phyloP scores from a whole-genome alignment of 1,139 yeast species.

The Kodamaea alishanica region DNA sequence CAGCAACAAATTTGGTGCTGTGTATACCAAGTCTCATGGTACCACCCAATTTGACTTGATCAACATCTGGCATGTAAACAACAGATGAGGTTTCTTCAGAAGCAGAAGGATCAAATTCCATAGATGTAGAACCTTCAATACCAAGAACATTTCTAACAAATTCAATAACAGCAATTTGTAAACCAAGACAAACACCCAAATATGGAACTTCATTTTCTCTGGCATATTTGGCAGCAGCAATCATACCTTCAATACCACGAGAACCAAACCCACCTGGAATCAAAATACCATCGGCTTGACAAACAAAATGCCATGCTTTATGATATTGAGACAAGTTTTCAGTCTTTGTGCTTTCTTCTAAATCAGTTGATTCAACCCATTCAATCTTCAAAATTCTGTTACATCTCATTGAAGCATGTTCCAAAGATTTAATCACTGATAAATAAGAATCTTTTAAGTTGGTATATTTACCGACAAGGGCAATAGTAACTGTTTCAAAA shows the following conservation, averaged over 20 bases:
- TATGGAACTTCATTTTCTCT: conserved; percentile 92
- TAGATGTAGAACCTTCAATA: conserved; percentile 65
- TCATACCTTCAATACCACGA: conserved; percentile 98
- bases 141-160: conserved; percentile 82
- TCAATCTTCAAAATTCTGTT: conserved; percentile 77
- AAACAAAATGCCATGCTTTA: conserved; percentile 91
- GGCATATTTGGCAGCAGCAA: conserved; percentile 95
- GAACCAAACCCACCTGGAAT: conserved; percentile 99
- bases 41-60: conserved; percentile 94
- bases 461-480: conserved; percentile 95
- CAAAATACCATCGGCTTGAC: conserved; percentile 93
- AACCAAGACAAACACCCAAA: conserved; percentile 95
- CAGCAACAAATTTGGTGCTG: conserved; percentile 74
- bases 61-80: conserved; percentile 98
- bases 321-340: conserved; percentile 75
- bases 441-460: conserved; percentile 91
- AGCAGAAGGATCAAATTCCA: conserved; percentile 71
- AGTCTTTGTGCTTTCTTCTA: conserved; percentile 69
- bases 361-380: conserved; percentile 94
- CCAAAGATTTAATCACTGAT: conserved; percentile 91
- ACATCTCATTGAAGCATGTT: conserved; percentile 91
- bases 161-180: conserved; percentile 96
- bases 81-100: conserved; percentile 72
- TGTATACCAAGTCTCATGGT: conserved; percentile 98
- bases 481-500: conserved; percentile 84